Conservation (phyloP, 257 asterid species). For the Solanum tarapatanum region DNA sequence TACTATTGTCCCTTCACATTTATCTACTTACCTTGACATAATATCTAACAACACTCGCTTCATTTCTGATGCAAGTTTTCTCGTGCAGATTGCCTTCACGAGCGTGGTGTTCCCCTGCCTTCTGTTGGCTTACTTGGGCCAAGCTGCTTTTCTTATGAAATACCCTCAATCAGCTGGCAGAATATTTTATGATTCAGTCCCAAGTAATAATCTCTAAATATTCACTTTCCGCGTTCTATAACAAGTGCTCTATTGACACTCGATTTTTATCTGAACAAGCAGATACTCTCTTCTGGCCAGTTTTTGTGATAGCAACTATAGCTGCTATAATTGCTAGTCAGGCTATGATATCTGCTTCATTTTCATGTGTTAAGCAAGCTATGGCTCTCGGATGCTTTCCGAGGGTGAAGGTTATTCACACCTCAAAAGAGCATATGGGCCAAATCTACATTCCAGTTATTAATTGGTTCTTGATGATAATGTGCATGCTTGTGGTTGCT, state of each 20-base stretch:
- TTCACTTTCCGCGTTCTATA: neutral
- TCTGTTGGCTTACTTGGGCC: constrained; percentile 89
- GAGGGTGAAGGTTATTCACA: constrained; percentile 79
- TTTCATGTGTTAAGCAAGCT: constrained; percentile 88
- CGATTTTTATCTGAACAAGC: constrained; percentile 10
- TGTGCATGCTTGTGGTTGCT: constrained; percentile 88
- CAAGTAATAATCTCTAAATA: constrained; percentile 33
- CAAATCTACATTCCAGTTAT: constrained; percentile 88
- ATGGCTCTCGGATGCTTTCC: constrained; percentile 99
- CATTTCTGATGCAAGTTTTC: neutral
- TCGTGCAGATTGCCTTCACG: constrained; percentile 77
- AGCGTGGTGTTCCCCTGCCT: constrained; percentile 86
- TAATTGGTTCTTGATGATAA: constrained; percentile 86
- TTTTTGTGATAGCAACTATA: constrained; percentile 63
- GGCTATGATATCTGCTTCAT: constrained; percentile 98
- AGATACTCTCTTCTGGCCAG: constrained; percentile 87
- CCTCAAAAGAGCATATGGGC: constrained; percentile 82
- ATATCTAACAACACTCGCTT: neutral
- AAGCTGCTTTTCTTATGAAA: constrained; percentile 79
- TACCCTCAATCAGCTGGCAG: constrained; percentile 49
- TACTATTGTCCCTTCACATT: neutral
- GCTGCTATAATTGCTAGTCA: constrained; percentile 97
- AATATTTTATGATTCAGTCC: constrained; percentile 78
- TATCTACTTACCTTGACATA: neutral
- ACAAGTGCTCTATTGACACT: constrained; percentile 6